Conservation (phyloP, 2,329 filamentous ascomycete species). For the Trichophyton mentagrophytes region DNA sequence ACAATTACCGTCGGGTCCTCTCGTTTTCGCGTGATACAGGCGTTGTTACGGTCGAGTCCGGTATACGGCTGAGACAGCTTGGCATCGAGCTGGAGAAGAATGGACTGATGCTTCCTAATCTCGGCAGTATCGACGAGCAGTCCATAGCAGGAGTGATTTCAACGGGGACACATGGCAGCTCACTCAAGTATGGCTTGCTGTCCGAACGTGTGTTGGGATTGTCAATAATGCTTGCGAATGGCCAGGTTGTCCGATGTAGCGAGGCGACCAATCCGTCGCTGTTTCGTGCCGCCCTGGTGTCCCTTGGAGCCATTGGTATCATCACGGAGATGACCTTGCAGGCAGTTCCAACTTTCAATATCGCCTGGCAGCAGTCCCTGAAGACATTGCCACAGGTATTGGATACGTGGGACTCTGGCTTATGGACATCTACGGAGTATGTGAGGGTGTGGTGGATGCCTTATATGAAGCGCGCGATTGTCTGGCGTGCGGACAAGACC, state of each 20-base stretch:
- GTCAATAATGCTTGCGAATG: conserved; percentile 70
- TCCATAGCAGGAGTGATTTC: conserved; percentile 84
- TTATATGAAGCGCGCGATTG: conserved; percentile 73
- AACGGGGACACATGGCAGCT: conserved; percentile 88
- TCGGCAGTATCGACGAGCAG: conserved; percentile 92
- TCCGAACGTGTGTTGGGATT: conserved; percentile 64
- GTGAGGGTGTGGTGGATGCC: conserved; percentile 97
- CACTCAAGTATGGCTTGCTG: conserved; percentile 67
- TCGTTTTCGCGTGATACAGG: conserved; percentile 53
- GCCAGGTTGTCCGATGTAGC: conserved; percentile 58
- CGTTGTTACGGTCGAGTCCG: conserved; percentile 68
- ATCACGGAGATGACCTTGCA: conserved; percentile 80
- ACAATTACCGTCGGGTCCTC: conserved; percentile 63
- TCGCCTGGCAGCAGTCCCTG: conserved; percentile 74
- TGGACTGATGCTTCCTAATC: conserved; percentile 75
- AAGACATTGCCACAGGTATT: conserved; percentile 58
- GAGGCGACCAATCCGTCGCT: conserved; percentile 57
- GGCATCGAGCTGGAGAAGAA: conserved; percentile 59
- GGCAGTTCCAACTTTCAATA: conserved; percentile 66
- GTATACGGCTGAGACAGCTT: conserved; percentile 67
- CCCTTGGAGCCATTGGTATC: conserved; percentile 79
- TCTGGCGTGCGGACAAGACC: conserved; percentile 80
- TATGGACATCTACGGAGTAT: conserved; percentile 81
- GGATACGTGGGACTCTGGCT: conserved; percentile 53
- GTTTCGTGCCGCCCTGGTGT: conserved; percentile 77